These are phyloP conservation scores for Orobanche coerulescens DNA, from an alignment of 257 asterid genomes.

Conservation along the genomic window DNA sequence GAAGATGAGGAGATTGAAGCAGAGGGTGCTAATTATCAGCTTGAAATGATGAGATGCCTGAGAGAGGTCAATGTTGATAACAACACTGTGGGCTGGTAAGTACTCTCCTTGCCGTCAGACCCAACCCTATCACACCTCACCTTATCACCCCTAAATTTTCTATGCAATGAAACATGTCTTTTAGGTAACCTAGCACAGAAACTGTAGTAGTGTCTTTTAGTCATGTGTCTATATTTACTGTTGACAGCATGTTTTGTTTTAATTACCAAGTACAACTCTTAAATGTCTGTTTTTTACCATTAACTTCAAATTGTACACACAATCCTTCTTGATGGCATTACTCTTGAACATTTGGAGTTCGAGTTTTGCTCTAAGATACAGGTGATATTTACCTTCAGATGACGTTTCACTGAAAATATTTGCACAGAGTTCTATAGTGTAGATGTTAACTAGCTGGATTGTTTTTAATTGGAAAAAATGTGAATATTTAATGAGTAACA, in stretches of 20 bases:
- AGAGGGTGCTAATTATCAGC: slow-evolving; percentile 97
- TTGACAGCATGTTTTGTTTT: background rate
- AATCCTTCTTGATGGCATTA: background rate
- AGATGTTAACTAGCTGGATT: background rate
- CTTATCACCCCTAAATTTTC: background rate
- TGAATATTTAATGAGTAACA: no score
- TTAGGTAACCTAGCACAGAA: background rate
- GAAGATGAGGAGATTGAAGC: slow-evolving; percentile 98
- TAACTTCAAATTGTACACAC: background rate
- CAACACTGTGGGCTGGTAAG: slow-evolving; percentile 95
- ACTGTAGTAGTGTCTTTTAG: background rate
- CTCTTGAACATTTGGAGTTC: background rate
- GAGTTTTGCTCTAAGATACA: background rate
- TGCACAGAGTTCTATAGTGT: background rate
- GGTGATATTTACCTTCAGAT: background rate
- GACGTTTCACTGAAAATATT: no score
- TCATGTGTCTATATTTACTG: background rate
- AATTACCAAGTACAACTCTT: background rate
- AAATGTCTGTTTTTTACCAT: background rate
- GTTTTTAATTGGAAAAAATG: no score
- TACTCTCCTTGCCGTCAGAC: background rate
- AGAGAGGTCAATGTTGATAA: slow-evolving; percentile 98
- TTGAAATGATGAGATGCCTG: slow-evolving; percentile 97
- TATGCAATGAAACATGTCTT: background rate
- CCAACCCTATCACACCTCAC: background rate